Evolutionary conservation across 441 rosid species (phyloP).

Genomic region (Eutrema salsugineum): DNA sequence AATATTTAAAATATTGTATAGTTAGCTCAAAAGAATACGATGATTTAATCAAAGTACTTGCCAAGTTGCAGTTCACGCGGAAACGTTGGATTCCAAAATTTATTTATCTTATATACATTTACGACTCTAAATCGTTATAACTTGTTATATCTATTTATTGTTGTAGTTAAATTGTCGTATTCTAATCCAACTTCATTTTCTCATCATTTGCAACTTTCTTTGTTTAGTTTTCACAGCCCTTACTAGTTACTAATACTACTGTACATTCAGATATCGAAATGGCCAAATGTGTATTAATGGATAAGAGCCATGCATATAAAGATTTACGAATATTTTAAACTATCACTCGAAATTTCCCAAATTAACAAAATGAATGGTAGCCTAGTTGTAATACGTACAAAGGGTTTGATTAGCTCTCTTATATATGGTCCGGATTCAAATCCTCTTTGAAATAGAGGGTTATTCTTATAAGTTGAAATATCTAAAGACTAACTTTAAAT

Average conservation of each 20-base stretch:
- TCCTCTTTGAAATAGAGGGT: too few relatives aligned
- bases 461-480: too few relatives aligned
- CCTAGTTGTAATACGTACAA: too few relatives aligned
- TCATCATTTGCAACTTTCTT: neutral
- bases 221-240: neutral
- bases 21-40: constrained; percentile 2
- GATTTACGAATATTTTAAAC: neutral
- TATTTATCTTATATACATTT: neutral
- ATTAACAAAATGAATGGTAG: too few relatives aligned
- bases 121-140: neutral
- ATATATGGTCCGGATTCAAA: too few relatives aligned
- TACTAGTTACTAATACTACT: neutral
- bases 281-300: neutral
- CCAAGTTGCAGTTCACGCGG: constrained; percentile 30
- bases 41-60: constrained; percentile 17
- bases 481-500: too few relatives aligned
- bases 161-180: neutral
- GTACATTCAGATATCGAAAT: neutral
- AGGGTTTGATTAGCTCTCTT: too few relatives aligned
- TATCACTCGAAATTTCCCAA: neutral
- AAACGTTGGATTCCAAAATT: constrained; percentile 9
- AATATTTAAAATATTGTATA: neutral
- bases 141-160: neutral
- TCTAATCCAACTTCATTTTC: neutral
- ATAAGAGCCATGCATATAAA: neutral